Evolutionary conservation across 2,329 filamentous ascomycete genomes (phyloP), one percentile per base, ranked within the genome.

Genomic region (Chaetomium olivaceum): DNA sequence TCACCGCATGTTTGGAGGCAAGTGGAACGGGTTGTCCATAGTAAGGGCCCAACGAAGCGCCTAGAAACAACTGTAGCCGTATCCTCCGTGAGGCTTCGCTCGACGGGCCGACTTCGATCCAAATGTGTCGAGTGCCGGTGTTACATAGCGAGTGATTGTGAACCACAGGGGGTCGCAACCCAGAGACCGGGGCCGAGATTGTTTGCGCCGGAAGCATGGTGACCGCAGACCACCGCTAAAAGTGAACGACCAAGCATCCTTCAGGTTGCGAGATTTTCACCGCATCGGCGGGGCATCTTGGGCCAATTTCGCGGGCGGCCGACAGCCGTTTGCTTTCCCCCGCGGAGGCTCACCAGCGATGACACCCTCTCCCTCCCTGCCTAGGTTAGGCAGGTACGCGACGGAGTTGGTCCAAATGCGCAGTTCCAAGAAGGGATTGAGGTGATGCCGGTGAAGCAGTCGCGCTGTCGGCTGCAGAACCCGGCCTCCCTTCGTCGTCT

Each of bases 401-500:
- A 21, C n/a, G 16, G 43, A 21, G 43, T 2, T n/a, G 19, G 43
- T 7, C n/a, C 19, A 48, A 48, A 16, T 48, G 19, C n/a, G n/a
- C 19, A 48, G 19, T 21, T 21, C 43, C 16, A 11, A 25, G 14
- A 31, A 48, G 43, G 25, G 25, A 36, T 39, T 27, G 54, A 39
- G 8, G 43, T 33, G 56, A 3, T 25, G 46, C 60, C 60, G 43
- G 52, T 59, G 55, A 52, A 33, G 55, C 48, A n/a, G 51, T 8
- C 43, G 52, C 14, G 27, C 11, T 25, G 55, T 46, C 48, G 61
- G 48, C 29, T 57, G 52, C 39, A 57, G 50, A 56, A 57, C 60
- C 60, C 60, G 52, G 11, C n/a, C 23, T 21, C 33, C 51, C 36
- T 36, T 14, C 12, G 25, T 43, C 33, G 25, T 43, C 33, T 11